Evolutionary conservation across 345 rosid genomes (phyloP).

Genomic region (Eucalyptus brandiana): DNA sequence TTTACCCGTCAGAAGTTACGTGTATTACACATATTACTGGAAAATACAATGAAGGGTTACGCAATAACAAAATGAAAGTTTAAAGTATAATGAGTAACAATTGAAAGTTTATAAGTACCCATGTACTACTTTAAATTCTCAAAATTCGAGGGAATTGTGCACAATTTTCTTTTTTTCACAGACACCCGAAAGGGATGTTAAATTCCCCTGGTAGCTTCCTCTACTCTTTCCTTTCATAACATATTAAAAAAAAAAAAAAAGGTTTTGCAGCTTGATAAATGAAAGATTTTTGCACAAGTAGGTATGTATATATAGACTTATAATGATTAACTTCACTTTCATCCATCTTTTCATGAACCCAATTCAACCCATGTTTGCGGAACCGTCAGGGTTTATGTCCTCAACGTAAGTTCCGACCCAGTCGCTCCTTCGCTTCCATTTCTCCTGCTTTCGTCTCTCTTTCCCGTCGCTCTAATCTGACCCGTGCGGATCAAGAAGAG

Average conservation of each 20-base stretch:
- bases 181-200: background rate
- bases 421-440: background rate
- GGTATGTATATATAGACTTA: background rate
- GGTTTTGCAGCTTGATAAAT: background rate
- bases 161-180: background rate
- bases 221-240: background rate
- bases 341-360: background rate
- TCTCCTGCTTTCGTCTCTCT: background rate
- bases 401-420: background rate
- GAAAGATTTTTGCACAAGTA: background rate
- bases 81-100: background rate
- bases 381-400: background rate
- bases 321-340: background rate
- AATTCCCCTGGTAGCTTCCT: accelerated
- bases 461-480: background rate
- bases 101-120: background rate
- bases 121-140: background rate
- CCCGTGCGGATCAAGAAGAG: background rate
- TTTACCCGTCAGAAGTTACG: background rate
- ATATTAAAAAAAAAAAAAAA: background rate
- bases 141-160: background rate
- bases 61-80: background rate
- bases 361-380: background rate
- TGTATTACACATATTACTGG: background rate
- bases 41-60: background rate